Percentiles rank a stretch among this genome's conserved stretches.
phyloP scores from a whole-genome alignment of 2,329 filamentous ascomycete genomes.

The Aspergillus sclerotialis region DNA sequence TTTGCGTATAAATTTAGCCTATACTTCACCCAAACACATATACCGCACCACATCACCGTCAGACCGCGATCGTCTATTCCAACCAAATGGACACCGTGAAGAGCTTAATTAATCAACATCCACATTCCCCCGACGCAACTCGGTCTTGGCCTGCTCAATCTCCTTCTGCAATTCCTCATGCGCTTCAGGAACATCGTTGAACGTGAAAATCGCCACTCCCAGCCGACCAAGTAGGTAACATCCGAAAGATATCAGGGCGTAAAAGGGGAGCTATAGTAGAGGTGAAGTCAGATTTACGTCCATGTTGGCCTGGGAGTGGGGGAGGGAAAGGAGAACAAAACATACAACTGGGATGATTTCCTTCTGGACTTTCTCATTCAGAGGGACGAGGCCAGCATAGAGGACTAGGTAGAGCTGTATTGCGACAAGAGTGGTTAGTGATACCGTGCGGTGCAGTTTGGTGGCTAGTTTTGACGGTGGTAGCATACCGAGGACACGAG shows the following conservation, averaged over 20 bases:
- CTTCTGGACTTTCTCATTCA: conserved; percentile 69
- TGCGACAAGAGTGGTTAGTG: neutral
- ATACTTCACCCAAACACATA: no score
- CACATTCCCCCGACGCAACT: conserved; percentile 35
- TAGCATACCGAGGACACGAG: conserved; percentile 74
- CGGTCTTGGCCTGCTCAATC: conserved; percentile 50
- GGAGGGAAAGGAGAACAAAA: neutral
- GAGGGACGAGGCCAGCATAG: conserved; percentile 74
- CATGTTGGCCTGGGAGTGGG: neutral
- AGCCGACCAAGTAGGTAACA: conserved; percentile 87
- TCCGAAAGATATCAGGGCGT: conserved; percentile 83
- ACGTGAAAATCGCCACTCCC: conserved; percentile 86
- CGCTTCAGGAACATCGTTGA: conserved; percentile 90
- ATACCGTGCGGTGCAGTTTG: conserved; percentile 5
- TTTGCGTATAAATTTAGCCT: no score
- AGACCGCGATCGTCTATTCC: no score
- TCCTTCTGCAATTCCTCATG: conserved; percentile 83
- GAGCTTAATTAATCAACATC: conserved; percentile 36
- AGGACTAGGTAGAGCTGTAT: conserved; percentile 78
- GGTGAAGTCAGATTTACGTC: neutral
- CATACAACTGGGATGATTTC: conserved; percentile 86
- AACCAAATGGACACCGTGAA: no score
- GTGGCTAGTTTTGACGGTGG: conserved; percentile 1
- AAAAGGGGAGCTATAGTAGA: conserved; percentile 73
- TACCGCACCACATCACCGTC: no score